Base-by-base conservation (phyloP, 2,329 filamentous ascomycete genomes). In the Calonectria pteridis region DNA sequence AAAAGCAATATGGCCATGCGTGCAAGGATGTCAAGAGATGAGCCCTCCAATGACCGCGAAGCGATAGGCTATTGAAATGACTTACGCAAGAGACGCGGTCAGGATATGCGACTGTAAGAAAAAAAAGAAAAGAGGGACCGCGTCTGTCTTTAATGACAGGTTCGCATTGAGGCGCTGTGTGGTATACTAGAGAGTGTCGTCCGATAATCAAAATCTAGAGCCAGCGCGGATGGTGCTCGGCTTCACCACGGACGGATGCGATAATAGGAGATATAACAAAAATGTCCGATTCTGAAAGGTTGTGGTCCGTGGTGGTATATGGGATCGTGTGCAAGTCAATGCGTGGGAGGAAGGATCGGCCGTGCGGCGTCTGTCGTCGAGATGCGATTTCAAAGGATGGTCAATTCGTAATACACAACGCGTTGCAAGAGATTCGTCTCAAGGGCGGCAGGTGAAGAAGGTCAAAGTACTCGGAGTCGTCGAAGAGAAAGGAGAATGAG, bases 281-380 rank as follows among this genome's bases (percentile, higher is more conserved):
- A 62, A 65, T 53, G 18, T 26, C 64, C 46, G 63, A 62, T 68
- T 69, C 58, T 28, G 40, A 65, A 35, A 43, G 46, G 33, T 14
- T 20, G 49, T 20, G 51, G 10, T 70, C 53, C 35, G 64, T 37
- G 28, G 50, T 46, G 43, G 43, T 43, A 49, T 35, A 28, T 23
- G 59, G 37, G 51, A 67, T 67, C 64, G 51, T 49, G 28, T 29
- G 16, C 67, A 71, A 73, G 69, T 75, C 69, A 74, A 68, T 74
- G 71, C 72, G 43, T 43, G 20, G 65, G 53, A 66, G 46, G 49
- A 63, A 46, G 51, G 55, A 71, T 75, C 70, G 67, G 66, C 66
- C 72, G 70, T 69, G 49, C 62, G 37, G 53, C 40, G 59, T 49
- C 49, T 71, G 40, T 63, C 33, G 64, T 68, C 46, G 43, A 69